Evolutionary conservation across 495 filamentous ascomycete species (phyloP).

Genomic region (Parmelia sp.): DNA sequence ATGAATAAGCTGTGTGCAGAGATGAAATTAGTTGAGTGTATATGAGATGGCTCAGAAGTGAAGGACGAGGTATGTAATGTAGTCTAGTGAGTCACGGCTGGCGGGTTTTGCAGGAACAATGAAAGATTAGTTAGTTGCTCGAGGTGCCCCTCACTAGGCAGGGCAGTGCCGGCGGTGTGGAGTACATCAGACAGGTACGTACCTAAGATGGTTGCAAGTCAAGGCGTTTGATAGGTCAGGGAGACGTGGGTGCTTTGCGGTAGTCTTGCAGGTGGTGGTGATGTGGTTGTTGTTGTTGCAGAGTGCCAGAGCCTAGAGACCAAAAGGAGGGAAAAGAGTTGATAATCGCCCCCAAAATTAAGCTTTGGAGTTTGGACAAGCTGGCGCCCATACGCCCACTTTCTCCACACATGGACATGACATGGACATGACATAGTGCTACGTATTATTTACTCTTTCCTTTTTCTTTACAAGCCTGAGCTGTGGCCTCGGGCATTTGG

Average conservation of each 20-base stretch:
- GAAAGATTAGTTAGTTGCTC: conserved; percentile 1
- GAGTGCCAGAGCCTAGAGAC: too few species aligned
- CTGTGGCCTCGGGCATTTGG: neutral
- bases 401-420: neutral
- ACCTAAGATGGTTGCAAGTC: neutral
- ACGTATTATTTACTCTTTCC: neutral
- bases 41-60: neutral
- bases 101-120: neutral
- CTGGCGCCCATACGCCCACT: neutral
- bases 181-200: neutral
- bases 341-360: neutral
- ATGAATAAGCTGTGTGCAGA: conserved; percentile 10
- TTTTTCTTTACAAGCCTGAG: neutral
- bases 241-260: neutral
- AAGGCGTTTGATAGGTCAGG: neutral
- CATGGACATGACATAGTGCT: neutral
- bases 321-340: neutral
- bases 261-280: neutral
- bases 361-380: neutral
- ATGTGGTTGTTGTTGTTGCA: too few species aligned
- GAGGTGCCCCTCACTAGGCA: neutral
- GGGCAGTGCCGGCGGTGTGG: neutral
- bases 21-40: neutral
- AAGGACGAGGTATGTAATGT: neutral
- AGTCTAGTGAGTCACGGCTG: neutral